A percentile compares a stretch with the other conserved stretches of the same genome.
Evolutionary conservation across 345 rosid species (phyloP).

Genomic region (Camelina laxa): DNA sequence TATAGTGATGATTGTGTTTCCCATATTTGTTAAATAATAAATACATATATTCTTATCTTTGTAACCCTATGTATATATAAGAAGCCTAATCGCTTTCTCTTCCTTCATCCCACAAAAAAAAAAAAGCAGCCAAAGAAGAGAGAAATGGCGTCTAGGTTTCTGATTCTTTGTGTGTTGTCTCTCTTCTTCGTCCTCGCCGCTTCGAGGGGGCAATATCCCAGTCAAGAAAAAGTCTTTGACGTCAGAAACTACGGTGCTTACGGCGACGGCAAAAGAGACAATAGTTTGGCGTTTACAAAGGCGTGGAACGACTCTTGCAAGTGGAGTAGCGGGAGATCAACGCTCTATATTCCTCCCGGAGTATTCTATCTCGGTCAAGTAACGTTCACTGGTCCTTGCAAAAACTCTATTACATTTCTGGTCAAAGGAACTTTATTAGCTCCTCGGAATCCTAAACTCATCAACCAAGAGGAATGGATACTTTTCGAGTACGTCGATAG

Average conservation of each 20-base stretch:
- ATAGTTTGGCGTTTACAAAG: conserved; percentile 28
- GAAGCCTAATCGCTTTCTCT: conserved; percentile 37
- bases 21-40: neutral
- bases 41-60: conserved; percentile 11
- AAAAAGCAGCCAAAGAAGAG: neutral
- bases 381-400: conserved; percentile 41
- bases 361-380: conserved; percentile 38
- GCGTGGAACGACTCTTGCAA: conserved; percentile 43
- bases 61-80: conserved; percentile 11
- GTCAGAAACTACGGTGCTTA: conserved; percentile 45
- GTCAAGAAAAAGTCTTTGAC: conserved; percentile 26
- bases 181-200: conserved; percentile 35
- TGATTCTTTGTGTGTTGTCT: neutral
- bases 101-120: neutral
- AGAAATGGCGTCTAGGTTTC: conserved; percentile 36
- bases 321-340: conserved; percentile 30
- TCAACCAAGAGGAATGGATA: conserved; percentile 29
- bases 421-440: conserved; percentile 38
- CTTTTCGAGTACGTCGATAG: conserved; percentile 28
- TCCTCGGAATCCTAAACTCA: conserved; percentile 1
- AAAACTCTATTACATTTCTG: neutral
- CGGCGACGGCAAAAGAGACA: conserved; percentile 28
- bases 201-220: neutral
- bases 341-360: conserved; percentile 40
- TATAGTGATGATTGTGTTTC: conserved; percentile 14